Conservation (phyloP, 805 yeast species). For the Metschnikowia rubicola region DNA sequence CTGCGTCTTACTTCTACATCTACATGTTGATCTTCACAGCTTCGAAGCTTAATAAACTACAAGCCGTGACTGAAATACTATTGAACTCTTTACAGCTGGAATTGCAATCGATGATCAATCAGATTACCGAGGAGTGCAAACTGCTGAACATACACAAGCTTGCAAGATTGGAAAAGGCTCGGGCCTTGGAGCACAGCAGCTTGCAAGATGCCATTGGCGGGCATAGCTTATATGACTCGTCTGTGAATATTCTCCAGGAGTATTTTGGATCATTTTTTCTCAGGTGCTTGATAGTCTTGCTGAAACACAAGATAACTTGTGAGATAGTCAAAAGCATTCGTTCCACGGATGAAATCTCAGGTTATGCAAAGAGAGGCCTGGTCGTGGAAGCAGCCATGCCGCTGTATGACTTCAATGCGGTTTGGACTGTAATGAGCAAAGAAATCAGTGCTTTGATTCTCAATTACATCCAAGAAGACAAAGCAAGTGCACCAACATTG, state of each 20-base stretch:
- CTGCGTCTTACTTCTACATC: conserved; percentile 53
- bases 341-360: conserved; percentile 18
- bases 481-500: neutral
- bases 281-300: conserved; percentile 59
- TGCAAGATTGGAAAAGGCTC: conserved; percentile 28
- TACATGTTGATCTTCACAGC: conserved; percentile 53
- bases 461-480: conserved; percentile 31
- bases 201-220: conserved; percentile 24
- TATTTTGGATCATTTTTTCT: conserved; percentile 69
- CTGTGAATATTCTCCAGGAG: conserved; percentile 59
- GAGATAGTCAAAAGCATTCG: conserved; percentile 47
- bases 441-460: conserved; percentile 32
- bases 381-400: neutral
- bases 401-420: conserved; percentile 19
- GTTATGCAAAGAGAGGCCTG: conserved; percentile 11
- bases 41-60: conserved; percentile 57
- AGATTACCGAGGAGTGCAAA: conserved; percentile 63
- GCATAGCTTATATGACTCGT: conserved; percentile 42
- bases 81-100: conserved; percentile 57
- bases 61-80: conserved; percentile 53
- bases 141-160: conserved; percentile 44
- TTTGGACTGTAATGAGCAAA: conserved; percentile 32
- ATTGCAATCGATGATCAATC: conserved; percentile 56
- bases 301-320: conserved; percentile 62
- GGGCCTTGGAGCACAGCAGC: conserved; percentile 25